Conservation (phyloP, 257 asterid species). For the Solanum tarapatanum region DNA sequence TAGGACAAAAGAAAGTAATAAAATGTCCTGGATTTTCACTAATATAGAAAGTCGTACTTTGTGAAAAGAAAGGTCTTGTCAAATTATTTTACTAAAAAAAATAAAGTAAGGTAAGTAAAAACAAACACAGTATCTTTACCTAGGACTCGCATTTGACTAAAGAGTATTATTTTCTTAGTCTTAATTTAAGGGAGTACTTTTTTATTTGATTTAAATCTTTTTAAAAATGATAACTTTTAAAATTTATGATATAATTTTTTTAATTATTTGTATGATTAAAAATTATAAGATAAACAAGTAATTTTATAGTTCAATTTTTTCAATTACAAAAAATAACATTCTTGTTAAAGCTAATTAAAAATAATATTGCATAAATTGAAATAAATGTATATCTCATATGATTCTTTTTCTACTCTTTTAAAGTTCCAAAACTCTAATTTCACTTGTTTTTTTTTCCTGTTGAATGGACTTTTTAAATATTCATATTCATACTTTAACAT, state of each 20-base stretch:
- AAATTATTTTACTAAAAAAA: not conserved
- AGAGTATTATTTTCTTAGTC: too few species aligned
- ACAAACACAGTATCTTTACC: not conserved
- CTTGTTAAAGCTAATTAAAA: too few species aligned
- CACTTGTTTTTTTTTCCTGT: not conserved
- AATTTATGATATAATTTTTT: too few species aligned
- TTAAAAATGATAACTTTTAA: not conserved
- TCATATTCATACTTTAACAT: too few species aligned
- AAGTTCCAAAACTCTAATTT: not conserved
- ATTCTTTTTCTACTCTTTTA: not conserved
- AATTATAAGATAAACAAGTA: not conserved
- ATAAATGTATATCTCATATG: not conserved
- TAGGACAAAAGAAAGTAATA: too few species aligned
- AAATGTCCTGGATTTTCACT: not conserved
- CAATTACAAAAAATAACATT: not conserved
- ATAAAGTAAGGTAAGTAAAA: not conserved
- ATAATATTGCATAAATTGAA: too few species aligned
- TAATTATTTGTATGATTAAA: not conserved
- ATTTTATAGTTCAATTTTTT: too few species aligned
- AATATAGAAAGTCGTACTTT: not conserved
- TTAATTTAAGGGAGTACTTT: not conserved
- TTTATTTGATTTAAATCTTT: not conserved
- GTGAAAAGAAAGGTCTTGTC: not conserved
- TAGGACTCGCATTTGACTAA: not conserved
- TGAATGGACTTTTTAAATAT: not conserved